phyloP scores from a whole-genome alignment of 163 green algal species.

The Volvox carteri region DNA sequence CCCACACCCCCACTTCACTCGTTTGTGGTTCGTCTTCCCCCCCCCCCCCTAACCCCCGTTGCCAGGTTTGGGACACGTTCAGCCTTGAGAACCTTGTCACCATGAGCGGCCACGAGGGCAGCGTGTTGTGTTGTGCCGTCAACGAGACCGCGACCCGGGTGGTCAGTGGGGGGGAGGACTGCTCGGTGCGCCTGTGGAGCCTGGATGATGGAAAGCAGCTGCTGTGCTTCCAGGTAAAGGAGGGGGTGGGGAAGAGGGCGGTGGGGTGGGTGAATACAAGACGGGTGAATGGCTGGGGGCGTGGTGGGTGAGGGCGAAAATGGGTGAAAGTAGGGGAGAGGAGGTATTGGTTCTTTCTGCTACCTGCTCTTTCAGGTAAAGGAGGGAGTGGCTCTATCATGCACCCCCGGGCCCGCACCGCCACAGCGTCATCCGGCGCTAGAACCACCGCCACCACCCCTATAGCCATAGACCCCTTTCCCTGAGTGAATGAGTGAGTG shows the following conservation, averaged over 20 bases:
- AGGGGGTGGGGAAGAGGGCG: not conserved
- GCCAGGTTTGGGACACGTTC: constrained; percentile 64
- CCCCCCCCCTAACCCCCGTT: not conserved
- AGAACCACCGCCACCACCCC: too few relatives aligned
- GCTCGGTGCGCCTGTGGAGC: constrained; percentile 64
- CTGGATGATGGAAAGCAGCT: constrained; percentile 65
- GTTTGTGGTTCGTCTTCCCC: too few relatives aligned
- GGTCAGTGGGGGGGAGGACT: constrained; percentile 63
- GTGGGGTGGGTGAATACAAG: not conserved
- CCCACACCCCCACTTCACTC: not conserved
- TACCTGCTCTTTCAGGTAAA: too few relatives aligned
- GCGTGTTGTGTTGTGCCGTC: constrained; percentile 65
- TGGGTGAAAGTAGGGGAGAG: too few relatives aligned
- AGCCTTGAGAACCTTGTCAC: constrained; percentile 64
- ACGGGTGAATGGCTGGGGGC: not conserved
- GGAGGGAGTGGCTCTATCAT: too few relatives aligned
- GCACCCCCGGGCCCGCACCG: too few relatives aligned
- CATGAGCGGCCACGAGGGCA: constrained; percentile 63
- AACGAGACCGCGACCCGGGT: constrained; percentile 62
- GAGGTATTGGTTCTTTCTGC: too few relatives aligned
- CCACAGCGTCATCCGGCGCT: too few relatives aligned
- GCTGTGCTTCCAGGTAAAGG: constrained; percentile 54
- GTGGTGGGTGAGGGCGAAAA: too few relatives aligned
- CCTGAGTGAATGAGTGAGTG: too few relatives aligned
- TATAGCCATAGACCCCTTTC: too few relatives aligned